Evolutionary conservation across 169 alveolate species (phyloP).

Genomic region (Fabrea salina): DNA sequence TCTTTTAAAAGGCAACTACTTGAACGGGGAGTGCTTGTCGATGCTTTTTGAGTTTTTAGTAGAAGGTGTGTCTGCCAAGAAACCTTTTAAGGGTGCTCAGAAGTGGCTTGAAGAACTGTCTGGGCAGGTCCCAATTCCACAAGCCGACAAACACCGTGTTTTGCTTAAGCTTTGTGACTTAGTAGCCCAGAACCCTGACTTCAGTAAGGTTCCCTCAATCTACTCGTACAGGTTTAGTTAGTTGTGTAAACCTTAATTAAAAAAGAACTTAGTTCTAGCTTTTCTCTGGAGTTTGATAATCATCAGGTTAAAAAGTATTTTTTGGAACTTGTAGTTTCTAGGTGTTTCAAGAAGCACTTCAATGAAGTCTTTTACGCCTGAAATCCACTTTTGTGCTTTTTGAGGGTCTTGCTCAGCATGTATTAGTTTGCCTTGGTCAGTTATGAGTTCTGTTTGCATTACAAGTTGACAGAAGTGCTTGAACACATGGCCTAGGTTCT

Average conservation of each 20-base stretch:
- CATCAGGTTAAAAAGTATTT: background rate
- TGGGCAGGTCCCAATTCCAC: background rate
- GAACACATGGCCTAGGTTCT: constrained; percentile 7
- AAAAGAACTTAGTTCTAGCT: background rate
- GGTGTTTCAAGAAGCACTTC: background rate
- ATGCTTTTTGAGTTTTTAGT: background rate
- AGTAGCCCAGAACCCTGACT: too few relatives aligned
- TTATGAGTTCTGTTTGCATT: background rate
- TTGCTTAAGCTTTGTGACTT: too few relatives aligned
- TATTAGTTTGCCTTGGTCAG: background rate
- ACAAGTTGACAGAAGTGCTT: background rate
- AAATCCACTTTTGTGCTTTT: background rate
- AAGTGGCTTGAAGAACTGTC: background rate
- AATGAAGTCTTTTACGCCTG: background rate
- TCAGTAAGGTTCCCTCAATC: too few relatives aligned
- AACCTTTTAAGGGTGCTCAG: background rate
- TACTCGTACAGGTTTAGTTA: too few relatives aligned
- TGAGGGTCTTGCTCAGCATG: background rate
- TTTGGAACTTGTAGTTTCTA: background rate
- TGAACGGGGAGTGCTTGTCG: background rate
- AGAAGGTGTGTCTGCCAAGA: background rate
- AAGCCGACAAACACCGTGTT: too few relatives aligned
- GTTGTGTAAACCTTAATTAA: too few relatives aligned
- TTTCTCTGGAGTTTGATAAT: background rate
- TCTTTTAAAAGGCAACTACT: background rate